Base-by-base conservation (phyloP, 495 filamentous ascomycete species). In the Penicillium longicatenatum region DNA sequence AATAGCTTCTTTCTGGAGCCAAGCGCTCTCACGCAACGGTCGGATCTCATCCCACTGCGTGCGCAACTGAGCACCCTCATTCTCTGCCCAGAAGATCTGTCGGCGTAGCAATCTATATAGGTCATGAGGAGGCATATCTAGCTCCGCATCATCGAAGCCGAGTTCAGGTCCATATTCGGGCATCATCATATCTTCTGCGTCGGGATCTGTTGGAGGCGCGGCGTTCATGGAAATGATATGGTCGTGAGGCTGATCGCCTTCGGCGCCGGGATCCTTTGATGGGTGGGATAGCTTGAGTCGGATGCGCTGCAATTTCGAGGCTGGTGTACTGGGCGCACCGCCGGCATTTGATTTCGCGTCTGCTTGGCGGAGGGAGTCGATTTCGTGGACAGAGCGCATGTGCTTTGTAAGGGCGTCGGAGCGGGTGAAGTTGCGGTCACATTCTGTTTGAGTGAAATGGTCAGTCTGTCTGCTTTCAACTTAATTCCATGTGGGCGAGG, bases 371-470 rank as follows among this genome's bases (percentile, higher is more conserved):
- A 96, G 80, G 6, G 91, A 89, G 72, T 98, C 95, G 37, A 92
- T 97, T 73, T 98, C 95, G 74, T 98, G 94, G 29, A 98, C 94
- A 30, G 94, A 98, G 69, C 94, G 89, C 91, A 97, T 97, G 70
- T 98, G 94, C 70, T 98, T 98, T 6, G 94, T 92, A 0, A 98
- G 85, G 20, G 94, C 94, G 69, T 98, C 94, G 29, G 94, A 98
- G 55, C 94, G 86, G 9, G 94, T 98, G 67, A 98, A 98, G 52
- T 92, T 91, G 65, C 93, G 90, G 68, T 98, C 95, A 74, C 94
- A 98, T 83, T 98, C 94, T 96, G 31, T 35, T 26, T 6, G 63
- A 42, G 4, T 21, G 1, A 45, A 22, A 21, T 45, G 0, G 19
- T 33, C 19, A 37, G 48, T 35, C 7, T 21, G 30, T 0, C 20